A percentile compares a stretch with the other conserved stretches of the same genome.
phyloP scores from a whole-genome alignment of 305 asterid genomes.

The Vinca major region DNA sequence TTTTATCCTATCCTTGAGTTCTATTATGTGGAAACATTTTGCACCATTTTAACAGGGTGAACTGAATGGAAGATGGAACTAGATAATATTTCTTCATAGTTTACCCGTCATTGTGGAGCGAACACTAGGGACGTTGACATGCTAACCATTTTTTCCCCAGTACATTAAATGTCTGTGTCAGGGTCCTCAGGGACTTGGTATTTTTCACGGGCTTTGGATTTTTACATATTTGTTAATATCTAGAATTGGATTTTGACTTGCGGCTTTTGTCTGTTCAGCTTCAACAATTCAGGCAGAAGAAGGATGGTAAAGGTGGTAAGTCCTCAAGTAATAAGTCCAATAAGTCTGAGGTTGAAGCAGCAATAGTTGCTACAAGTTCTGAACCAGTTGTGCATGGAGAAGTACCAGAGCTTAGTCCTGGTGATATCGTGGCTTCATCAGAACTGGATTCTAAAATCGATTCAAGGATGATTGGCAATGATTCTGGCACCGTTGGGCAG shows the following conservation, averaged over 20 bases:
- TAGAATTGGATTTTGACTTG: background rate
- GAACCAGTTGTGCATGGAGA: slow-evolving; percentile 35
- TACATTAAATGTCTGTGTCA: background rate
- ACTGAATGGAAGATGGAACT: background rate
- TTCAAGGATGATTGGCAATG: slow-evolving; percentile 23
- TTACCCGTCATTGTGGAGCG: background rate
- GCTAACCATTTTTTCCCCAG: background rate
- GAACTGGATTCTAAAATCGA: slow-evolving; percentile 33
- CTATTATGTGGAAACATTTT: background rate
- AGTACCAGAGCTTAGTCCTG: slow-evolving; percentile 26
- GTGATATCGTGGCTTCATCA: slow-evolving; percentile 23
- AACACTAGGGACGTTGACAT: background rate
- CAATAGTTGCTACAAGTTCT: slow-evolving; percentile 27
- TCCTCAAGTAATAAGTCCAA: slow-evolving; percentile 39
- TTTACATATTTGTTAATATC: background rate
- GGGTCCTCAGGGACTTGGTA: too few relatives aligned
- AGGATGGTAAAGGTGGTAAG: slow-evolving; percentile 68
- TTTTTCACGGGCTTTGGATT: background rate
- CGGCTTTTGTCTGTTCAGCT: slow-evolving; percentile 40
- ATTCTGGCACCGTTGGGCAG: slow-evolving; percentile 27
- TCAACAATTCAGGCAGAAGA: slow-evolving; percentile 90
- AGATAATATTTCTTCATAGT: background rate
- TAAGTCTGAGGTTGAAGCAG: slow-evolving; percentile 45
- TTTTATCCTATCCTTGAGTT: background rate
- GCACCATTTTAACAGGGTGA: background rate